Conservation (phyloP, 495 filamentous ascomycete genomes). For the Aspergillus cavernicola region DNA sequence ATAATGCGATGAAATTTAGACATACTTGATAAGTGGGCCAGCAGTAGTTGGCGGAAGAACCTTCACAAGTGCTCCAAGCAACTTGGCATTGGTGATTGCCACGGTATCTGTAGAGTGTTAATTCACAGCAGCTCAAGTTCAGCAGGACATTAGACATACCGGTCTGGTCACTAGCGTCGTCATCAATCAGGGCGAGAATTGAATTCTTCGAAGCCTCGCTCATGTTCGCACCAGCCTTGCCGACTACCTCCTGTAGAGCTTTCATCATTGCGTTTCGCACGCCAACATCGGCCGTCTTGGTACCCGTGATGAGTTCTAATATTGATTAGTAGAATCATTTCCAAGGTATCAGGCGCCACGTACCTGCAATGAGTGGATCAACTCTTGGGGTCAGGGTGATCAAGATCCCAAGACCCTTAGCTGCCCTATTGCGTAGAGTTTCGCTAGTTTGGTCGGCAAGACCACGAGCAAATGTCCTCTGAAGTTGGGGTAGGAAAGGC, state of each 20-base stretch:
- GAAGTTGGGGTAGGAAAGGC: constrained; percentile 94
- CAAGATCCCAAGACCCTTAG: constrained; percentile 92
- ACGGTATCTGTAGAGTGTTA: constrained; percentile 51
- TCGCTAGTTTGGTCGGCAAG: constrained; percentile 92
- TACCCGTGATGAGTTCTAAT: constrained; percentile 83
- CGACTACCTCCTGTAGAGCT: constrained; percentile 91
- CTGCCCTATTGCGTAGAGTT: constrained; percentile 77
- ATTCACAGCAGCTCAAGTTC: neutral
- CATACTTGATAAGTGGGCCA: constrained; percentile 65
- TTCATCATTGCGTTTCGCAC: constrained; percentile 97
- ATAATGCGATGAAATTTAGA: neutral
- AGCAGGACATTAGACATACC: constrained; percentile 31
- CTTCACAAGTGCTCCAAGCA: constrained; percentile 85
- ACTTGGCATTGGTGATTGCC: constrained; percentile 80
- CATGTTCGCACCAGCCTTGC: constrained; percentile 93
- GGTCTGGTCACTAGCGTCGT: constrained; percentile 70
- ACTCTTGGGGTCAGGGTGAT: constrained; percentile 96
- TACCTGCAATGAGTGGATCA: constrained; percentile 75
- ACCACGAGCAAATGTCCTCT: constrained; percentile 93
- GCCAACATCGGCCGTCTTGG: constrained; percentile 82
- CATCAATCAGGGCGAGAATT: constrained; percentile 82
- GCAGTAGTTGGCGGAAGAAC: constrained; percentile 68
- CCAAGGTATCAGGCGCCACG: neutral
- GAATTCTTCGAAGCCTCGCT: constrained; percentile 78
- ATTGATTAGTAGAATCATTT: constrained; percentile 10